Evolutionary conservation across 2,329 filamentous ascomycete species (phyloP).

Genomic region (Dactylellina drechsleri): DNA sequence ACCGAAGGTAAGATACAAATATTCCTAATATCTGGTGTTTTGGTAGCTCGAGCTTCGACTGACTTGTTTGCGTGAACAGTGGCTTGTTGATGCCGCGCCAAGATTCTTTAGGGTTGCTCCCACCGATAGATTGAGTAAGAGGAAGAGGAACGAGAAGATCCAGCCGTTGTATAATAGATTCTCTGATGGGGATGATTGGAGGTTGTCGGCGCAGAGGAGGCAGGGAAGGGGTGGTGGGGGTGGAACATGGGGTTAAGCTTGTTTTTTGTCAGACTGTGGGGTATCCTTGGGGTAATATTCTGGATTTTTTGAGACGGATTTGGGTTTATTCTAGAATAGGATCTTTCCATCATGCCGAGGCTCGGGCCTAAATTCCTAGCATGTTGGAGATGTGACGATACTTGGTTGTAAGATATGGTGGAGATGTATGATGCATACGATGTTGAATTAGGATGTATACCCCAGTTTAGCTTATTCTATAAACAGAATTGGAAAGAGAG

Average conservation of each 20-base stretch:
- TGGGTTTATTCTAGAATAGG: not conserved
- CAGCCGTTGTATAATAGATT: conserved; percentile 95
- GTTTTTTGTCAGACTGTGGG: not conserved
- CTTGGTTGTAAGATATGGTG: not conserved
- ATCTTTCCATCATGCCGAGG: too few species aligned
- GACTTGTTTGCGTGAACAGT: conserved; percentile 60
- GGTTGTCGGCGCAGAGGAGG: conserved; percentile 85
- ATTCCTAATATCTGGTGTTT: conserved; percentile 4
- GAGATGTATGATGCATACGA: too few species aligned
- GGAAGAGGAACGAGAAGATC: conserved; percentile 93
- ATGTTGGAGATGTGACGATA: not conserved
- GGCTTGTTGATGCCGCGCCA: conserved; percentile 93
- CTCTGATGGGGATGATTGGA: conserved; percentile 92
- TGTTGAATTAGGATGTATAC: conserved; percentile 7
- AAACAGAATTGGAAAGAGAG: not conserved
- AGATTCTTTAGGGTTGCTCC: conserved; percentile 98
- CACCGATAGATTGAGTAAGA: conserved; percentile 84
- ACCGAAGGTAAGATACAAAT: conserved; percentile 70
- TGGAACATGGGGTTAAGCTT: conserved; percentile 80
- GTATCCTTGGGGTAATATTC: not conserved
- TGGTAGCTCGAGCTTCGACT: conserved; percentile 17
- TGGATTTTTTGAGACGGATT: not conserved
- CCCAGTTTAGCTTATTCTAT: conserved; percentile 9
- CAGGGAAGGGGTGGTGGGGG: conserved; percentile 83
- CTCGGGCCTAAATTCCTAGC: too few species aligned